Evolutionary conservation across 768 basidiomycete species (phyloP).

Genomic region (Kwoniella shandongensis): DNA sequence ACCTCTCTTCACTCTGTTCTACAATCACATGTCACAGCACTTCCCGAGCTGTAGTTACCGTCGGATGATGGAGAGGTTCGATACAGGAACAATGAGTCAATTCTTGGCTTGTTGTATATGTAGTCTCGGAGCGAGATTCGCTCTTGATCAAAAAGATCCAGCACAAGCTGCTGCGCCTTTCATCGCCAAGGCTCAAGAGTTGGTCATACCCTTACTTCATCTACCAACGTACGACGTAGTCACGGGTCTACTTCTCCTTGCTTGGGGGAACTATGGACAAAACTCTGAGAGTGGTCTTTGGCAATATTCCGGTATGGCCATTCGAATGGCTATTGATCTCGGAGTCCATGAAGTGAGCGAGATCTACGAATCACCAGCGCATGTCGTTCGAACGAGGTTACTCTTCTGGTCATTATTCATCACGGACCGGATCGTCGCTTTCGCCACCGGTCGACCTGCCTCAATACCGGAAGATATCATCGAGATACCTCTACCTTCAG

Average conservation of each 20-base stretch:
- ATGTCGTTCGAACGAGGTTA: constrained; percentile 41
- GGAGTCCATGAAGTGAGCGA: constrained; percentile 47
- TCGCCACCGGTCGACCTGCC: constrained; percentile 37
- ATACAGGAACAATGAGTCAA: constrained; percentile 47
- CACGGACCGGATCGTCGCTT: constrained; percentile 49
- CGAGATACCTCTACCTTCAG: constrained; percentile 48
- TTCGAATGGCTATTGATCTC: constrained; percentile 48
- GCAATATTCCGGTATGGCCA: constrained; percentile 49
- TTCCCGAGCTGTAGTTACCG: constrained; percentile 41
- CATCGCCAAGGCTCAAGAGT: constrained; percentile 50
- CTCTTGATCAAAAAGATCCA: constrained; percentile 24
- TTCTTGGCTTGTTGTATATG: constrained; percentile 49
- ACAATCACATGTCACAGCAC: constrained; percentile 42
- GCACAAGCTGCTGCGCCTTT: constrained; percentile 42
- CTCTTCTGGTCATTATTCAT: constrained; percentile 50
- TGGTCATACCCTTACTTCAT: constrained; percentile 46
- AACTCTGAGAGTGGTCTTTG: constrained; percentile 47
- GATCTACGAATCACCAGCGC: constrained; percentile 48
- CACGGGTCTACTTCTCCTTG: constrained; percentile 43
- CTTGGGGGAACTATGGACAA: constrained; percentile 50
- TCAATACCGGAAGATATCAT: constrained; percentile 49
- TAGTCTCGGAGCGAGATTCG: constrained; percentile 42
- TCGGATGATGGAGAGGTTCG: constrained; percentile 41
- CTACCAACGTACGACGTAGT: constrained; percentile 48
- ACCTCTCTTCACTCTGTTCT: constrained; percentile 47